Base-by-base conservation (phyloP, 2,329 filamentous ascomycete genomes). In the Ophiocordyceps camponoti-saundersi region DNA sequence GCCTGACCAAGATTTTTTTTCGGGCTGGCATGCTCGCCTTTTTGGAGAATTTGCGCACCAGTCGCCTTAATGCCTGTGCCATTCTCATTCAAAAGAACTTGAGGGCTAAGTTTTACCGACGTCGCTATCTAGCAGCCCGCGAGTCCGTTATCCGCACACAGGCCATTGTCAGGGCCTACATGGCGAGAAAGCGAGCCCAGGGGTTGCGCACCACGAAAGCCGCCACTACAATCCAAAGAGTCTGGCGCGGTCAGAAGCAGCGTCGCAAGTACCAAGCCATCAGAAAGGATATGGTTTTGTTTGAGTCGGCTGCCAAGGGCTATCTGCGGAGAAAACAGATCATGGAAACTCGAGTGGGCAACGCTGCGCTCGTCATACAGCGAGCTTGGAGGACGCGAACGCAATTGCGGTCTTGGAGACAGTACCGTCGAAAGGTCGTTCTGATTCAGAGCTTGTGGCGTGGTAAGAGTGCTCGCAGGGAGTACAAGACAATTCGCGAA, bases 11-110 rank as follows among this genome's bases (percentile, higher is more conserved):
- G 70, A 95, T 98, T 61, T 98, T 98, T 70, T 98, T 98, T 79
- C 84, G 92, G 50, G 92, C 92, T 48, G 92, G 92, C 64, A 98
- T 98, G 92, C 80, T 98, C 56, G 92, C 92, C 7, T 95, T 95
- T 69, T 71, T 98, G 45, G 92, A 98, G 67, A 95, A 95, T 55
- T 73, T 95, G 53, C 80, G 92, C 49, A 95, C 92, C 13, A 86
- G 75, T 53, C 81, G 89, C 49, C 74, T 98, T 60, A 96, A 94
- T 61, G 85, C 88, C 54, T 94, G 89, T 55, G 92, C 92, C 13
- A 85, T 94, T 56, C 85, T 98, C 80, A 98, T 98, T 48, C 92
- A 98, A 66, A 98, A 98, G 80, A 98, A 98, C 59, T 69, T 98
- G 48, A 84, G 81, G 53, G 88, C 87, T 62, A 95, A 94, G 65